These are phyloP conservation scores for Phytophthora meadii DNA, from an alignment of 352 stramenopile species.

Conservation along the genomic window DNA sequence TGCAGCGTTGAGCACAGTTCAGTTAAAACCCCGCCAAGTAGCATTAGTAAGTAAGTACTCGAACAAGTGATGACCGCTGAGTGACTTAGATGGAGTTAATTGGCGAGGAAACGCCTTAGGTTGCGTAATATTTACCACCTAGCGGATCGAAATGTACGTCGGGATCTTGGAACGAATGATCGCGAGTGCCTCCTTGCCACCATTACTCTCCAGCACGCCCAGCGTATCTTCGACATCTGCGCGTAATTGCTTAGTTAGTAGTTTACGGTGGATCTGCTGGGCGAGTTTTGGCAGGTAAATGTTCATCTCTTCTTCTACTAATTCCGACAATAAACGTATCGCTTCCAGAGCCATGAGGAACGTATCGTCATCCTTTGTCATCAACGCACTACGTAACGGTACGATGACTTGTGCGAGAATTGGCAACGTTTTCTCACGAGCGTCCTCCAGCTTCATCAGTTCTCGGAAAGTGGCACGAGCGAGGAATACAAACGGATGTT, in stretches of 20 bases:
- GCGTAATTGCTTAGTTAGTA: conserved; percentile 64
- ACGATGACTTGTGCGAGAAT: conserved; percentile 71
- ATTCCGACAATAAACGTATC: conserved; percentile 67
- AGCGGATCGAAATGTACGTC: conserved; percentile 72
- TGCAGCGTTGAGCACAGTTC: conserved; percentile 1
- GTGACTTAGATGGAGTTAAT: no score
- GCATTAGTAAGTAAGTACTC: conserved; percentile 16
- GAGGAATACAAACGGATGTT: conserved; percentile 86
- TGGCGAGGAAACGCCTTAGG: background rate
- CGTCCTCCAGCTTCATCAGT: conserved; percentile 65
- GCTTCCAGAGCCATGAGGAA: conserved; percentile 77
- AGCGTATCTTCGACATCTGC: conserved; percentile 71
- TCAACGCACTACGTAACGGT: conserved; percentile 63
- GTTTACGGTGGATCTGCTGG: conserved; percentile 82
- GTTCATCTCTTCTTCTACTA: conserved; percentile 78
- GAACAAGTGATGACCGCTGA: background rate
- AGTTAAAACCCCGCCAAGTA: conserved; percentile 25
- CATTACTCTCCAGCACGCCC: conserved; percentile 70
- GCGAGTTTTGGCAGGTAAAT: conserved; percentile 75
- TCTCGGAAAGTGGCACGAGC: conserved; percentile 76
- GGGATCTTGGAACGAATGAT: conserved; percentile 85
- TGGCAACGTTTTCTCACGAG: conserved; percentile 60
- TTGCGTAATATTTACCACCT: conserved; percentile 7
- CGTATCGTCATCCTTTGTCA: conserved; percentile 74
- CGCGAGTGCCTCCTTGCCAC: conserved; percentile 71